phyloP scores from a whole-genome alignment of 768 basidiomycete genomes.

The Mycena floridula region DNA sequence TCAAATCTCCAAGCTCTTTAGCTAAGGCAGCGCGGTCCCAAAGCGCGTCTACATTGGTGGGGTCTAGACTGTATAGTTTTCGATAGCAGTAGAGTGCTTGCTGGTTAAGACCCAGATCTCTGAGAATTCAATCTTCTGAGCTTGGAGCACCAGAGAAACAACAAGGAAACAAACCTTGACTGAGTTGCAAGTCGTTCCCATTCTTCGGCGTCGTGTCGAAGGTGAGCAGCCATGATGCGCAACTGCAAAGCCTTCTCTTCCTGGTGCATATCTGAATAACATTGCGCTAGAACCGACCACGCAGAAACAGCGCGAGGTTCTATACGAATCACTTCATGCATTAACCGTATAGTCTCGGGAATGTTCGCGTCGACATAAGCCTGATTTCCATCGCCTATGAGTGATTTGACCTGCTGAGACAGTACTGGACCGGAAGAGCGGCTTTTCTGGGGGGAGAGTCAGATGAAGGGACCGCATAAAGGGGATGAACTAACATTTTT shows the following conservation, averaged over 20 bases:
- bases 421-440: conserved; percentile 44
- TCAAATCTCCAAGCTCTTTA: conserved; percentile 64
- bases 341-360: conserved; percentile 64
- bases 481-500: conserved; percentile 34
- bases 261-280: conserved; percentile 70
- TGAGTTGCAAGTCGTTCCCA: conserved; percentile 80
- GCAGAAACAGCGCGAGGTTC: conserved; percentile 81
- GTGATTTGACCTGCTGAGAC: conserved; percentile 62
- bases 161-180: conserved; percentile 46
- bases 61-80: conserved; percentile 74
- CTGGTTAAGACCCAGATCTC: conserved; percentile 67
- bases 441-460: conserved; percentile 30
- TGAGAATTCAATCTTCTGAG: conserved; percentile 17
- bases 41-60: conserved; percentile 74
- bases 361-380: conserved; percentile 73
- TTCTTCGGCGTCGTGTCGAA: conserved; percentile 76
- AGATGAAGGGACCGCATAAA: neutral
- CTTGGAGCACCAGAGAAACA: neutral
- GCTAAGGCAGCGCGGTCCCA: conserved; percentile 88
- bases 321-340: conserved; percentile 90
- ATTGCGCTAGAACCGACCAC: conserved; percentile 86
- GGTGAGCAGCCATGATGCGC: conserved; percentile 85
- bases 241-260: conserved; percentile 70
- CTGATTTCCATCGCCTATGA: conserved; percentile 85
- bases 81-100: conserved; percentile 91